These are phyloP conservation scores for Trametes maxima DNA, from an alignment of 768 basidiomycete species.

Conservation along the genomic window DNA sequence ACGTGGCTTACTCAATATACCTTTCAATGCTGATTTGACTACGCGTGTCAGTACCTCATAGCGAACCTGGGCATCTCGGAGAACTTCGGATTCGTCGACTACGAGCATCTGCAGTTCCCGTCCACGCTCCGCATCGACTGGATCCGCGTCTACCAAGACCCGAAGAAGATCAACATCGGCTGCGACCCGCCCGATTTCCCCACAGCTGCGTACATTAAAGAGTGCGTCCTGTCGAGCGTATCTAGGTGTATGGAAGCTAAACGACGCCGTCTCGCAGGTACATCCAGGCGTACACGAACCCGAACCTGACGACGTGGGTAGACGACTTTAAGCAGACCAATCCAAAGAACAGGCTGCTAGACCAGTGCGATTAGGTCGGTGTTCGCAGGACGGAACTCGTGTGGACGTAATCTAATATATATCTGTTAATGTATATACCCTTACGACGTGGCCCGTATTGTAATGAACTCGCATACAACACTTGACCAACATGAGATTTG, in stretches of 20 bases:
- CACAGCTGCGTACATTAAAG: slow-evolving; percentile 72
- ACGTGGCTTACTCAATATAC: neutral
- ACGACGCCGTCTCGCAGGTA: slow-evolving; percentile 43
- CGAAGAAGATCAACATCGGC: slow-evolving; percentile 36
- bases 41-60: slow-evolving; percentile 49
- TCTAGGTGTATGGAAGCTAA: neutral
- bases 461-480: no score
- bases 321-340: slow-evolving; percentile 47
- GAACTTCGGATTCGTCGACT: slow-evolving; percentile 61
- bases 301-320: slow-evolving; percentile 54
- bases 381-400: no score
- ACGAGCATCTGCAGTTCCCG: slow-evolving; percentile 50
- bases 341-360: slow-evolving; percentile 52
- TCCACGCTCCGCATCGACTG: slow-evolving; percentile 75
- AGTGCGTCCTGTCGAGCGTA: slow-evolving; percentile 41
- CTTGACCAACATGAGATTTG: no score
- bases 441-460: no score
- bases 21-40: neutral
- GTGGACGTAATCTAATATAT: no score
- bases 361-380: slow-evolving; percentile 38
- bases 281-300: slow-evolving; percentile 69
- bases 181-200: slow-evolving; percentile 76
- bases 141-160: slow-evolving; percentile 73
- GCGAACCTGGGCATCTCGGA: slow-evolving; percentile 60
- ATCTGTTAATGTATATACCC: no score